Evolutionary conservation across 148 eudicot species (phyloP).

Genomic region (Diospyros lotus): DNA sequence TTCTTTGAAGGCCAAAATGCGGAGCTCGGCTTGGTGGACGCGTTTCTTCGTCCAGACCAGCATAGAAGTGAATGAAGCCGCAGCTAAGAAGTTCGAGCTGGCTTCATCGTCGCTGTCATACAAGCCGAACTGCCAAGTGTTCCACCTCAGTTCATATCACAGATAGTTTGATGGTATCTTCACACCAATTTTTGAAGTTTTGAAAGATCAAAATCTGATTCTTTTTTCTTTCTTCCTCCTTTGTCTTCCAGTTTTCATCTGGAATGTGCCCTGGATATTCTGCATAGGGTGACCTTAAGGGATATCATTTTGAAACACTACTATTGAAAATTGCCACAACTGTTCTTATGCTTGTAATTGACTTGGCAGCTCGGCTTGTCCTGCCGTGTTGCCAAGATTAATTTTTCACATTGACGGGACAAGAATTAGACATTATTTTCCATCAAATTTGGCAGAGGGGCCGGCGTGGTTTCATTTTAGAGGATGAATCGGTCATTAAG

Average conservation of each 20-base stretch:
- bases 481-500: no score
- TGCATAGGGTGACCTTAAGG: no score
- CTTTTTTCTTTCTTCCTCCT: no score
- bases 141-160: constrained; percentile 25
- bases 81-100: constrained; percentile 25
- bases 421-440: no score
- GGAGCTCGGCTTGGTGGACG: constrained; percentile 32
- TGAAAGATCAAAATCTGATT: not conserved
- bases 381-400: no score
- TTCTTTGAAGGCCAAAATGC: constrained; percentile 20
- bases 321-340: no score
- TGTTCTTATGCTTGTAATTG: no score
- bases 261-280: not conserved
- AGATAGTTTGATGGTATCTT: constrained; percentile 5
- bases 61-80: constrained; percentile 31
- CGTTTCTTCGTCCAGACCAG: constrained; percentile 25
- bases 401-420: no score
- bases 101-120: constrained; percentile 23
- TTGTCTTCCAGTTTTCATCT: not conserved
- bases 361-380: no score
- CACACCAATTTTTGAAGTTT: not conserved
- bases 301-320: no score
- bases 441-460: no score
- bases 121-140: constrained; percentile 27
- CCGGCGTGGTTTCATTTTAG: no score